A percentile compares a stretch with the other conserved stretches of the same genome.
Conservation (phyloP, 805 yeast species). For the Jamesozyma jinghongensis region DNA sequence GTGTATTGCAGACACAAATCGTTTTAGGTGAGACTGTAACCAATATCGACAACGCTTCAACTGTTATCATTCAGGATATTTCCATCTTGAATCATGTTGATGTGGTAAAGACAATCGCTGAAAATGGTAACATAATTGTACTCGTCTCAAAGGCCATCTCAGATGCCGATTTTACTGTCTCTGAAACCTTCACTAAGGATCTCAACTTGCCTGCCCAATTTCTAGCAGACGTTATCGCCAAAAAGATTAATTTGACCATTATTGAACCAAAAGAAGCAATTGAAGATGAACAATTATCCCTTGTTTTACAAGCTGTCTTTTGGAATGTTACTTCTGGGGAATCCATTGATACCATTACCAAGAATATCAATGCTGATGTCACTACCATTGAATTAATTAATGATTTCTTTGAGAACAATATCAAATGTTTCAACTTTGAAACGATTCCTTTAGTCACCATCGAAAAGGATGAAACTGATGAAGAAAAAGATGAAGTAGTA, state of each 20-base stretch:
- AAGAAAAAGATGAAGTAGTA: conserved; percentile 13
- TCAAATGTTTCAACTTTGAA: neutral
- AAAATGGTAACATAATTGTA: conserved; percentile 46
- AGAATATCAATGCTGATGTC: neutral
- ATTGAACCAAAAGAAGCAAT: neutral
- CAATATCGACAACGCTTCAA: conserved; percentile 49
- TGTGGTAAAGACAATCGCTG: conserved; percentile 49
- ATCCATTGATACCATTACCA: neutral
- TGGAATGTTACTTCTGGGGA: neutral
- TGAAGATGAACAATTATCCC: neutral
- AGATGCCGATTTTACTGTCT: conserved; percentile 28
- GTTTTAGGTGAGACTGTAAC: conserved; percentile 21
- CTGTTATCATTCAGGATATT: conserved; percentile 55
- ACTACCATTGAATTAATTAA: neutral
- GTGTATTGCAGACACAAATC: conserved; percentile 63
- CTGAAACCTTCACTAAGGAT: conserved; percentile 40
- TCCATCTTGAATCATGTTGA: conserved; percentile 49
- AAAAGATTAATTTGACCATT: conserved; percentile 1
- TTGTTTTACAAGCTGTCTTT: conserved; percentile 1
- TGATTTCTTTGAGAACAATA: neutral
- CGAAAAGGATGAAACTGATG: conserved; percentile 1
- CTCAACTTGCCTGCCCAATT: conserved; percentile 25
- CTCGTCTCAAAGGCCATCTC: conserved; percentile 28
- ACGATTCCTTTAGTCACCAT: neutral
- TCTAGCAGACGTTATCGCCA: conserved; percentile 30